Conservation (phyloP, 2,329 filamentous ascomycete species). For the Epichloe elymi region DNA sequence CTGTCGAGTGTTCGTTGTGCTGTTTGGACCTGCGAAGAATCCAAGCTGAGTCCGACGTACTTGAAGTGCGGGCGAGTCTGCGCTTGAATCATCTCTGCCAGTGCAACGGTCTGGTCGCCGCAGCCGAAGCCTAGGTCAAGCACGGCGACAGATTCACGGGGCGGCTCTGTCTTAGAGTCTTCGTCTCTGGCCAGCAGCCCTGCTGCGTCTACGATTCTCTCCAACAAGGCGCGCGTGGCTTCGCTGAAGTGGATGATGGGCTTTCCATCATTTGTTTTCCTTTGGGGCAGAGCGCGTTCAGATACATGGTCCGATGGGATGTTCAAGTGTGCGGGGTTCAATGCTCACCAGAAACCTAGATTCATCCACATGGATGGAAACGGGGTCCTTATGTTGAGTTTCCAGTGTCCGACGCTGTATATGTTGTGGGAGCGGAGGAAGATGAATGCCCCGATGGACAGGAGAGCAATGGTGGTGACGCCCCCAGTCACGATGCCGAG, state of each 20-base stretch:
- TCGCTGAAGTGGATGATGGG: constrained; percentile 25
- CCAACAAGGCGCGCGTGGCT: constrained; percentile 36
- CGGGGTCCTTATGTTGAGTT: constrained; percentile 36
- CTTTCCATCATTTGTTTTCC: constrained; percentile 18
- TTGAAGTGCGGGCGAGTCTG: constrained; percentile 17
- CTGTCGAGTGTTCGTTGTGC: constrained; percentile 20
- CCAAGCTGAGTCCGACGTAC: constrained; percentile 41
- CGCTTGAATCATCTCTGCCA: constrained; percentile 19
- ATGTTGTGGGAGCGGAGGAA: constrained; percentile 16
- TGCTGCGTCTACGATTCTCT: constrained; percentile 30
- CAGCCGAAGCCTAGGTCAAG: constrained; percentile 47
- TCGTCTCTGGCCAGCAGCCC: constrained; percentile 19
- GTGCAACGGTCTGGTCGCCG: constrained; percentile 40
- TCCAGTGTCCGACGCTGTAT: constrained; percentile 42
- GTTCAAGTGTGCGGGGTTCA: not conserved
- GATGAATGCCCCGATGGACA: constrained; percentile 7
- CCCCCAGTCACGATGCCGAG: constrained; percentile 17
- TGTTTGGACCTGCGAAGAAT: constrained; percentile 28
- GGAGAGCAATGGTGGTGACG: constrained; percentile 9
- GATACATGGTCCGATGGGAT: not conserved
- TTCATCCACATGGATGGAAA: constrained; percentile 49
- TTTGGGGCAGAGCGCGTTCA: constrained; percentile 3
- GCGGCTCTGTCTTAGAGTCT: not conserved
- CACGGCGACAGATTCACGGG: constrained; percentile 17
- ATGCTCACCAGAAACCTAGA: constrained; percentile 43